Percentiles rank a stretch among this genome's conserved stretches.
phyloP scores from a whole-genome alignment of 2,329 filamentous ascomycete genomes.

The Fusarium sp. region DNA sequence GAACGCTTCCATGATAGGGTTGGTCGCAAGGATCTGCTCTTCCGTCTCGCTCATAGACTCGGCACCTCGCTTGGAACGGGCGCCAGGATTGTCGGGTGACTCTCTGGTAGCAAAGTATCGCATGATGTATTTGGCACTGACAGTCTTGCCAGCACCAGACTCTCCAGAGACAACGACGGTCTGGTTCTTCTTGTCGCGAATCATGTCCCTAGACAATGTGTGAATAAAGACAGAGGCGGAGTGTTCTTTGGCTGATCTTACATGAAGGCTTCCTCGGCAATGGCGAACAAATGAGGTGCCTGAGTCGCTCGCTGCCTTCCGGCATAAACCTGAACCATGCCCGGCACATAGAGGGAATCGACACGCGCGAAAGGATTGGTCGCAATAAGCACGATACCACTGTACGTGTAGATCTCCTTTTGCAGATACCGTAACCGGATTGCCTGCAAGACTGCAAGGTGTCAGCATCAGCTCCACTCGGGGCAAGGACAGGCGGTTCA shows the following conservation, averaged over 20 bases:
- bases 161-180: slow-evolving; percentile 99
- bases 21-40: slow-evolving; percentile 97
- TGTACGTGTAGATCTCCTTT: slow-evolving; percentile 99
- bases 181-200: slow-evolving; percentile 94
- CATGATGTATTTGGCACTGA: slow-evolving; percentile 99
- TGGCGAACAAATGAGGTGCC: slow-evolving; percentile 97
- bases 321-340: slow-evolving; percentile 99
- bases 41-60: slow-evolving; percentile 96
- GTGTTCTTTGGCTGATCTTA: slow-evolving; percentile 51
- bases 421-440: slow-evolving; percentile 97
- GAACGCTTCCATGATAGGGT: slow-evolving; percentile 99
- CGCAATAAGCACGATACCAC: slow-evolving; percentile 96
- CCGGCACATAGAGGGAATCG: slow-evolving; percentile 96
- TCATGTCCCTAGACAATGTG: slow-evolving; percentile 79
- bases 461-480: slow-evolving; percentile 35
- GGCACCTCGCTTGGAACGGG: slow-evolving; percentile 76
- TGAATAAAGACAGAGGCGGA: slow-evolving; percentile 47
- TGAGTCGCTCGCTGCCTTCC: slow-evolving; percentile 96
- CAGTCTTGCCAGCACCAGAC: slow-evolving; percentile 97
- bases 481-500: background rate
- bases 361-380: slow-evolving; percentile 98
- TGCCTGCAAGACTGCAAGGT: slow-evolving; percentile 82
- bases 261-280: slow-evolving; percentile 98
- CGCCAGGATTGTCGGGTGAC: slow-evolving; percentile 85
- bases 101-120: slow-evolving; percentile 98